Base-by-base conservation (phyloP, 1,139 yeast species). In the Taphrina sp. region DNA sequence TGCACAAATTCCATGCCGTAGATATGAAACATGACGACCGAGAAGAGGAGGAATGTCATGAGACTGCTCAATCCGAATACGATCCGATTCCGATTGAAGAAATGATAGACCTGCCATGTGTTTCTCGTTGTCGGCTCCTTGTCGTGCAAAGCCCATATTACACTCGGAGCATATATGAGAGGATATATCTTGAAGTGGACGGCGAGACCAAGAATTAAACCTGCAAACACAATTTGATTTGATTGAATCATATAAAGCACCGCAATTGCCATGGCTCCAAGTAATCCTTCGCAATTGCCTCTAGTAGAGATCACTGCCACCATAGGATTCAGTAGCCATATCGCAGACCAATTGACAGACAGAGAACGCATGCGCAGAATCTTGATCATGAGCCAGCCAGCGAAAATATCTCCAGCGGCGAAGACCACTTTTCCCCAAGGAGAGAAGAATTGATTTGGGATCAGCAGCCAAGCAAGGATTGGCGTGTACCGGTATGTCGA, bases 401-500 rank as follows among this genome's bases (percentile, higher is more conserved):
- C 89, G 1, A 87, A 65, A 52, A 92, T 66, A 69, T 92, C 98
- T 62, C 95, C 81, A 0, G 77, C 46, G 60, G 90, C 80, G 67
- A 92, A 92, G 20, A 92, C 59, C 7, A 81, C 64, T 67, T 92
- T 92, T 0, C 97, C 97, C 60, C 61, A 61, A n/a, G 46, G 33
- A 5, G 35, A 39, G 55, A 64, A 69, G 44, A 70, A 74, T 41
- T 75, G 70, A 17, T 82, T 84, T 0, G 96, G 96, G 0, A 81
- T 66, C 49, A 92, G 70, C 49, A 87, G 62, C 95, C 95, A 87
- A 3, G 96, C 83, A 38, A 92, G 72, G 37, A 92, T 67, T 5
- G 98, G 98, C 0, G 98, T 90, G 66, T 92, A 92, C 45, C 98
- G 72, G 66, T 92, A 92, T 0, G 98, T 92, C 59, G 85, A 96